Base-by-base conservation (phyloP, 257 asterid genomes). In the Hygrophila difformis region DNA sequence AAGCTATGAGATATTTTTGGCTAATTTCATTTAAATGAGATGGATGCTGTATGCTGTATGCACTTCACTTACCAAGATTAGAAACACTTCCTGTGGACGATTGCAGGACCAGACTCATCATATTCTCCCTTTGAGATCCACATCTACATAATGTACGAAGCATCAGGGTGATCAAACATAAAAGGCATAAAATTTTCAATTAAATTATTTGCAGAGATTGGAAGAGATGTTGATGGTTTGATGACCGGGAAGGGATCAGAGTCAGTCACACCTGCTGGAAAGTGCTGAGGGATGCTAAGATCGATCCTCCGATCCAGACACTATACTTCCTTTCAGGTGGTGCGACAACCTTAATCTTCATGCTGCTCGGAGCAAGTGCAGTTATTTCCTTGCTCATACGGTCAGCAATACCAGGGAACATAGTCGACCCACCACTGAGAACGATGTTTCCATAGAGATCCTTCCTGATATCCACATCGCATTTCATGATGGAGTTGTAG, bases 231-330 rank as follows among this genome's bases (percentile, higher is more conserved):
- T n/a, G n/a, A n/a, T n/a, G n/a, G n/a, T n/a, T n/a, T n/a, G n/a
- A n/a, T n/a, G n/a, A n/a, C n/a, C n/a, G n/a, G n/a, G n/a, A n/a
- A n/a, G n/a, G n/a, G n/a, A n/a, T n/a, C n/a, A n/a, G n/a, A n/a
- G n/a, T n/a, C n/a, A n/a, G n/a, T n/a, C n/a, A n/a, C 9, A 75
- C 89, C 84, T 79, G 89, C 31, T 79, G 89, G 69, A 79, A 79
- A 52, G 81, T 78, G 51, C 82, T 70, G 53, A 78, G 79, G 43
- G 88, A 78, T 28, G 87, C 81, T 19, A 79, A 50, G 49, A 79
- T 79, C 2, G 78, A 79, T 14, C 91, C 85, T 62, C 91, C 91
- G 14, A 73, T 76, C 82, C 92, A 80, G 53, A 76, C 92, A 65
- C 83, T 80, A 61, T 80, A 79, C 68, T 73, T 79, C 61, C 86